phyloP scores from a whole-genome alignment of 176 grass and related monocot genomes.

The Thalia dealbata region DNA sequence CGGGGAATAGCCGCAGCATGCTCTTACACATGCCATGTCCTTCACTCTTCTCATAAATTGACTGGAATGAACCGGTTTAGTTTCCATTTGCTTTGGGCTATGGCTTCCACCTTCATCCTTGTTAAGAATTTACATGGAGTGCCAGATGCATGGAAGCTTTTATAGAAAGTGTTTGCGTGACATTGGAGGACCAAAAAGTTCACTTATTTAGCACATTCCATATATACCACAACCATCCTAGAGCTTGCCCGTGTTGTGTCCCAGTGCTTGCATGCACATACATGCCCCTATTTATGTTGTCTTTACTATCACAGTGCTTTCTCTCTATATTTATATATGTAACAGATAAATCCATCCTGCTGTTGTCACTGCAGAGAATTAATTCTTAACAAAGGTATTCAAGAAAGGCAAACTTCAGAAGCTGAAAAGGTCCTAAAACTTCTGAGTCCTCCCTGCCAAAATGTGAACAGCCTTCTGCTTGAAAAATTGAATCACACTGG shows the following conservation, averaged over 20 bases:
- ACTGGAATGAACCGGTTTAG: no score
- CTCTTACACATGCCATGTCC: no score
- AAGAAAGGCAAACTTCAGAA: slow-evolving; percentile 38
- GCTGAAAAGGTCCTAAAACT: slow-evolving; percentile 29
- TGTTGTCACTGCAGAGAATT: slow-evolving; percentile 28
- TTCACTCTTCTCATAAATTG: no score
- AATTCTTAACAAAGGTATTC: slow-evolving; percentile 23
- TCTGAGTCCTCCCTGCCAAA: slow-evolving; percentile 37
- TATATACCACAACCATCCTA: no score
- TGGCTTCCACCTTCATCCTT: background rate
- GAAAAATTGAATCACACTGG: slow-evolving; percentile 14
- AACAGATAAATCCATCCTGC: slow-evolving; percentile 11
- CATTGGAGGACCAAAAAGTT: no score
- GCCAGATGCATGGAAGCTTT: background rate
- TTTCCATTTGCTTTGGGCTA: no score
- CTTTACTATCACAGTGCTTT: background rate
- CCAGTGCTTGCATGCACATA: no score
- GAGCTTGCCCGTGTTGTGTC: no score
- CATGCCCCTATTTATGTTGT: background rate
- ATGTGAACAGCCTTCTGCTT: slow-evolving; percentile 2
- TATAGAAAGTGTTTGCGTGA: background rate
- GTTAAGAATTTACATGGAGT: background rate
- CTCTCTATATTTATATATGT: background rate
- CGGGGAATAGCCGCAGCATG: no score
- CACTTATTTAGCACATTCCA: no score